Evolutionary conservation across 192 early-diverging fungal genomes (phyloP).

Genomic region (Radiomyces spectabilis): DNA sequence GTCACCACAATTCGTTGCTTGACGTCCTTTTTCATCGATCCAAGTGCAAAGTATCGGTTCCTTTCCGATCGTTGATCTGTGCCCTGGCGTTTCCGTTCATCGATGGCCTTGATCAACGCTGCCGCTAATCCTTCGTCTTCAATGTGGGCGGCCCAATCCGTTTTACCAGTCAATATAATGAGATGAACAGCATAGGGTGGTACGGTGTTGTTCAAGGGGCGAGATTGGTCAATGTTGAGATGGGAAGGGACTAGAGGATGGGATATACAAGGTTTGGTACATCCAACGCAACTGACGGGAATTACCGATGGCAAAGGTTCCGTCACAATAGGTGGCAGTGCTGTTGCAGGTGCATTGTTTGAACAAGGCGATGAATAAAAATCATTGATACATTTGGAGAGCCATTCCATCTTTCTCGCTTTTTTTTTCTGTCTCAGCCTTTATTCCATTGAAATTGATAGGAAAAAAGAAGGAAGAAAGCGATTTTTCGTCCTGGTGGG

Average conservation of each 20-base stretch:
- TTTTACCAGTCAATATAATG: slow-evolving; percentile 4
- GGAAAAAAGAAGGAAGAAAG: too few species aligned
- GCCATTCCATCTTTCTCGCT: slow-evolving; percentile 17
- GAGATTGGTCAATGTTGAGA: slow-evolving; percentile 9
- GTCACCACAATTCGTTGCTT: neutral
- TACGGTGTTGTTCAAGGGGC: slow-evolving; percentile 7
- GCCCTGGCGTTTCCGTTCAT: neutral
- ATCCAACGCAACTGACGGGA: slow-evolving; percentile 1
- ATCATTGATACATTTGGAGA: neutral
- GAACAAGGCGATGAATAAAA: slow-evolving; percentile 7
- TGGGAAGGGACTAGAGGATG: neutral
- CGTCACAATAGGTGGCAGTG: neutral
- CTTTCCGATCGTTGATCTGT: neutral
- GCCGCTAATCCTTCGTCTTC: slow-evolving; percentile 9
- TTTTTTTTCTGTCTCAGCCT: too few species aligned
- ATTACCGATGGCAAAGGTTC: neutral
- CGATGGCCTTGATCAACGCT: neutral
- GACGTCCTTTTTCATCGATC: neutral
- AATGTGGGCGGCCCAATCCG: slow-evolving; percentile 3
- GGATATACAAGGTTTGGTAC: neutral
- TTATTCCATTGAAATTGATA: too few species aligned
- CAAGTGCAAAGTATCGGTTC: too few species aligned
- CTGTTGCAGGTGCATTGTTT: neutral
- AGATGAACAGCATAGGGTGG: slow-evolving; percentile 5
- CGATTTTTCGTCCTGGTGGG: too few species aligned